These are phyloP conservation scores for Peltaster fructicola DNA, from an alignment of 2,329 filamentous ascomycete genomes.

Conservation along the genomic window DNA sequence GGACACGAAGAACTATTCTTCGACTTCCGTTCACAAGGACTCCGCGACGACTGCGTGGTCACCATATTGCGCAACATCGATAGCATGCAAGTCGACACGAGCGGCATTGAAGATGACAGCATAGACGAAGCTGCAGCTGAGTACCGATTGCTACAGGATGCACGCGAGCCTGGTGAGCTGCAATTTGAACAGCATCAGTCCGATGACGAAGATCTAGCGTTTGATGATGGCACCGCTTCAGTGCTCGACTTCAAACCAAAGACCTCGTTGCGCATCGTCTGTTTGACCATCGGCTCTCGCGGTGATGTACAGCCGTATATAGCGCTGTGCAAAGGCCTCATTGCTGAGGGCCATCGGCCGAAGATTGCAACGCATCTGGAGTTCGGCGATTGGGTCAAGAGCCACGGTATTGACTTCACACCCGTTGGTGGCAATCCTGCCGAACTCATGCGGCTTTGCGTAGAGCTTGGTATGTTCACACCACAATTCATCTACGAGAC, in stretches of 20 bases:
- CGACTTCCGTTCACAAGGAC: conserved; percentile 62
- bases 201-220: conserved; percentile 22
- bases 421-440: conserved; percentile 79
- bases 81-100: conserved; percentile 50
- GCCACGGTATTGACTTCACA: conserved; percentile 86
- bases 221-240: conserved; percentile 76
- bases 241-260: conserved; percentile 82
- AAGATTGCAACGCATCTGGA: conserved; percentile 84
- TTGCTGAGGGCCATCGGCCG: conserved; percentile 71
- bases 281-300: conserved; percentile 84
- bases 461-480: conserved; percentile 95
- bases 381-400: conserved; percentile 74
- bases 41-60: conserved; percentile 75
- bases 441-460: conserved; percentile 88
- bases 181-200: conserved; percentile 19
- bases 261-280: conserved; percentile 66
- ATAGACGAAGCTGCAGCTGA: conserved; percentile 30
- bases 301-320: conserved; percentile 98
- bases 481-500: conserved; percentile 79
- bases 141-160: conserved; percentile 53
- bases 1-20: conserved; percentile 95
- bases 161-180: conserved; percentile 34
- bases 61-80: conserved; percentile 56
- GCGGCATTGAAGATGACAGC: conserved; percentile 49
- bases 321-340: conserved; percentile 74